Base-by-base conservation (phyloP, 768 basidiomycete genomes). In the Podaxis sp. region DNA sequence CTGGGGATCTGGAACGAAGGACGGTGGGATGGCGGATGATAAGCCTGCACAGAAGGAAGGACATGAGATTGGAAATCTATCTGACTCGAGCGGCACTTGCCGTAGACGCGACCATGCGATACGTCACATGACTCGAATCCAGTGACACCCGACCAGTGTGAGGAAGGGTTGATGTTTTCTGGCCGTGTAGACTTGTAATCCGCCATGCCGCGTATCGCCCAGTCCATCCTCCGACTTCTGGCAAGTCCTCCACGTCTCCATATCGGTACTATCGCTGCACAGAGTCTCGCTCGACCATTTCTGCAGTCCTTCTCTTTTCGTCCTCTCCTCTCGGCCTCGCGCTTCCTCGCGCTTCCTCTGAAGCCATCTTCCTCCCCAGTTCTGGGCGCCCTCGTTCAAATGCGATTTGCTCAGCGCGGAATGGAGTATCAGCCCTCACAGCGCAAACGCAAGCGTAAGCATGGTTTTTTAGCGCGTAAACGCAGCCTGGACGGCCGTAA, bases 391-490 rank as follows among this genome's bases (percentile, higher is more conserved):
- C 70, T 83, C 7, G 74, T 80, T 36, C 86, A 88, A 67, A 75
- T 83, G 44, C 87, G 95, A 6, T 87, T 82, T 71, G 80, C 79
- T 33, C 82, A 89, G 30, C 84, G 86, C 49, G 96, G 96, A 49
- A 84, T 86, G n/a, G 93, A 96, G 75, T 99, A 98, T 69, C 96
- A 98, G 73, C 96, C 96, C n/a, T 94, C 92, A 0, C 95, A 96
- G 74, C 84, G 95, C 46, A 92, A 92, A 71, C 80, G 96, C 67
- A 99, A 99, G 80, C 83, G 94, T 68, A 94, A 90, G 72, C 92
- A 93, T 71, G 96, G 96, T 5, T 99, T 96, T 75, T 82, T 99
- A 38, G 84, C 89, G 0, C 78, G 95, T 63, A 87, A 89, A 73
- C 82, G 82, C 67, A 85, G 81, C 8, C 81, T 83, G 24, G 79